Conservation (phyloP, 1,284 basidiomycete genomes). For the Tilletia walkeri region DNA sequence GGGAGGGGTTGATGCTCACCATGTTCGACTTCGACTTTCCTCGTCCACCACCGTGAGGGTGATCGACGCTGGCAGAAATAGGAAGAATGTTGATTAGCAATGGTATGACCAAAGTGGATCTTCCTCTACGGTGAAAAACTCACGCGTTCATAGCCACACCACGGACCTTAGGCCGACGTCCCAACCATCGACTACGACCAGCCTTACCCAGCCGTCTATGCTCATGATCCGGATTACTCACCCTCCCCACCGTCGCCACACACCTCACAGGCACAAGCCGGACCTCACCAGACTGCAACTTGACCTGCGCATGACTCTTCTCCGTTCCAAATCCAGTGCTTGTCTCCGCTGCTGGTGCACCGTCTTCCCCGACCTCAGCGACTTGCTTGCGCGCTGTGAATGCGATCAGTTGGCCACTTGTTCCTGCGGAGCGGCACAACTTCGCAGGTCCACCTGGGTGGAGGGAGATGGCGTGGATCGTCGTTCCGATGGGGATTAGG, state of each 20-base stretch:
- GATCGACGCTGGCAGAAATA: slow-evolving; percentile 68
- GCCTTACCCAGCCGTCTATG: slow-evolving; percentile 84
- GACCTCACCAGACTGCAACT: slow-evolving; percentile 88
- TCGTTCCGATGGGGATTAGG: slow-evolving; percentile 86
- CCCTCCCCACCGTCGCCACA: slow-evolving; percentile 83
- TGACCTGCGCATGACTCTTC: slow-evolving; percentile 71
- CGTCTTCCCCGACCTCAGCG: background rate
- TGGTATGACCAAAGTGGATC: background rate
- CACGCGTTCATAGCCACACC: slow-evolving; percentile 92
- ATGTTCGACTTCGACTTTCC: slow-evolving; percentile 92
- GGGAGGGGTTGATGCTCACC: slow-evolving; percentile 18
- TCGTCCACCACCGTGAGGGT: slow-evolving; percentile 96
- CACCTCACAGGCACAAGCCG: slow-evolving; percentile 79
- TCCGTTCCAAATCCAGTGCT: slow-evolving; percentile 12
- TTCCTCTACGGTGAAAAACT: background rate
- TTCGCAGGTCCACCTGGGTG: slow-evolving; percentile 73
- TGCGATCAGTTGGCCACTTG: slow-evolving; percentile 70
- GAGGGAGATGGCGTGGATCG: slow-evolving; percentile 82
- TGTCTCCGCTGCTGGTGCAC: background rate
- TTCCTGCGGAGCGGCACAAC: slow-evolving; percentile 85
- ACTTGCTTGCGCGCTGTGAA: slow-evolving; percentile 27
- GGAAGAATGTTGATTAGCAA: background rate
- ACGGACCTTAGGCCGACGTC: slow-evolving; percentile 79
- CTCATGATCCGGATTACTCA: slow-evolving; percentile 90
- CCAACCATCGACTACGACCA: slow-evolving; percentile 83